These are phyloP conservation scores for Peribolospora kevripleyi DNA, from an alignment of 768 basidiomycete genomes.

Conservation along the genomic window DNA sequence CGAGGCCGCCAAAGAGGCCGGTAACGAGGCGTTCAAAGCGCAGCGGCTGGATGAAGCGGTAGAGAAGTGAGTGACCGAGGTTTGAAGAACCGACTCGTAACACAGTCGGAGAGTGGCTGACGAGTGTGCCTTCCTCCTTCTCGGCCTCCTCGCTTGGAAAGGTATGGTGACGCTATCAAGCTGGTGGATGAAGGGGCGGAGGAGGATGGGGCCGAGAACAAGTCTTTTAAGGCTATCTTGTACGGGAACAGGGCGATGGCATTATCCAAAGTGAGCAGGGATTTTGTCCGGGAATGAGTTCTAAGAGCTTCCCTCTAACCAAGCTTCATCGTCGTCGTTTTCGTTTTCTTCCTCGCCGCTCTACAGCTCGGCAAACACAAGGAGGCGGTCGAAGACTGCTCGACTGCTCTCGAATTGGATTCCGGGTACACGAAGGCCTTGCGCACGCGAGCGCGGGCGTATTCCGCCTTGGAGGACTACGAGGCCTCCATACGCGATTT, in stretches of 20 bases:
- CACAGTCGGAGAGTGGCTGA: too few relatives aligned
- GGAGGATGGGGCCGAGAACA: conserved; percentile 32
- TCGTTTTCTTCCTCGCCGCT: background rate
- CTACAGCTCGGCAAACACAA: conserved; percentile 36
- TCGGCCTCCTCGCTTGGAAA: too few relatives aligned
- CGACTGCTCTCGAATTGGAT: conserved; percentile 36
- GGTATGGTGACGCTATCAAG: conserved; percentile 39
- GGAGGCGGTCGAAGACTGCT: conserved; percentile 47
- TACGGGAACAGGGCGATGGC: conserved; percentile 67
- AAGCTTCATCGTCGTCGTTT: background rate
- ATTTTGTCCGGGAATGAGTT: background rate
- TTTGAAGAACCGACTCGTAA: too few relatives aligned
- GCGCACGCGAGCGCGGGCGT: conserved; percentile 58
- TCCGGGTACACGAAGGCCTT: conserved; percentile 57
- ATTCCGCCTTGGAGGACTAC: conserved; percentile 48
- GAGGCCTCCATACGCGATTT: conserved; percentile 51
- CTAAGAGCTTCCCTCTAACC: background rate
- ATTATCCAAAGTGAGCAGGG: conserved; percentile 36
- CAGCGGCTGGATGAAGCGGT: conserved; percentile 37
- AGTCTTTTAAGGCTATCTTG: conserved; percentile 53
- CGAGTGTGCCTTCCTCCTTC: too few relatives aligned
- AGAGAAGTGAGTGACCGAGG: conserved; percentile 18
- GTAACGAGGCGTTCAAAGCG: conserved; percentile 48
- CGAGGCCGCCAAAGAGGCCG: conserved; percentile 62
- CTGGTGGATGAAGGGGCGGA: conserved; percentile 39